phyloP scores from a whole-genome alignment of 345 rosid species.

The Eucalyptus cloeziana region DNA sequence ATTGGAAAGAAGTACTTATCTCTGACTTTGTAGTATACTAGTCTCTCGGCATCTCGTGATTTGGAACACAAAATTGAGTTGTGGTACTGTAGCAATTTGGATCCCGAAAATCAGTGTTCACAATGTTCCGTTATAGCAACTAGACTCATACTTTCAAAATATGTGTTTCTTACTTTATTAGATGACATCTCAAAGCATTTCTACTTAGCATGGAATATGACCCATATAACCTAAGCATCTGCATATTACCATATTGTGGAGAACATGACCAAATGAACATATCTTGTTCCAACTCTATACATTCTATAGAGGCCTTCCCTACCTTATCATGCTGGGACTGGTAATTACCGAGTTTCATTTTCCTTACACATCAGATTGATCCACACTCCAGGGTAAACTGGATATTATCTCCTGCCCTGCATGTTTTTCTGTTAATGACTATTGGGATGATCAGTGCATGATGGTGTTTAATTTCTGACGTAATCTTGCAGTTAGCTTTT shows the following conservation, averaged over 20 bases:
- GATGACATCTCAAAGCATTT: background rate
- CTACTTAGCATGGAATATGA: background rate
- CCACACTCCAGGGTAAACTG: background rate
- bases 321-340: background rate
- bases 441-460: background rate
- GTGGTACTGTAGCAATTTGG: background rate
- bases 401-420: background rate
- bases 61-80: background rate
- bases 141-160: background rate
- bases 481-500: background rate
- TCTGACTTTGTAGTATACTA: background rate
- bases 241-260: background rate
- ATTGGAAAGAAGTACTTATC: background rate
- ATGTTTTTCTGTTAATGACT: background rate
- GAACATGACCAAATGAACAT: background rate
- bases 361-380: background rate
- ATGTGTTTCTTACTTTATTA: background rate
- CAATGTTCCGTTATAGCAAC: background rate
- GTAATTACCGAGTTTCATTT: background rate
- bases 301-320: background rate
- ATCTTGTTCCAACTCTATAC: background rate
- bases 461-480: background rate
- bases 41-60: background rate
- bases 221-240: background rate
- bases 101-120: background rate